Evolutionary conservation across 1,139 yeast species (phyloP).

Genomic region (Suhomyces coccinellae): DNA sequence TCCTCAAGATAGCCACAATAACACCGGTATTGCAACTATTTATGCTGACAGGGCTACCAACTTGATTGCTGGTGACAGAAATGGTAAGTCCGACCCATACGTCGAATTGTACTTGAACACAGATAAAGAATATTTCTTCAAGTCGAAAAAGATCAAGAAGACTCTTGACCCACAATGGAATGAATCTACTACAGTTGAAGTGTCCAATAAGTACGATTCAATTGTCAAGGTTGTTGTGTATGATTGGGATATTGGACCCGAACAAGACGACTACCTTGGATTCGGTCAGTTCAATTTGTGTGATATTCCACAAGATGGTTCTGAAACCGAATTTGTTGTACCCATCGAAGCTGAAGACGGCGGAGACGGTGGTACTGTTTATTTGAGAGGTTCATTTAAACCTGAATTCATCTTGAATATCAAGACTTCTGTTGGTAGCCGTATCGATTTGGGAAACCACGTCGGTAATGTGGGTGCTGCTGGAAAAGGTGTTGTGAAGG

Average conservation of each 20-base stretch:
- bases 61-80: conserved; percentile 79
- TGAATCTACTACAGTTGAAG: conserved; percentile 54
- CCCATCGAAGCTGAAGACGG: conserved; percentile 59
- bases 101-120: conserved; percentile 66
- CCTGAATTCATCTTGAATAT: conserved; percentile 66
- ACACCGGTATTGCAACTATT: conserved; percentile 72
- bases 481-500: conserved; percentile 51
- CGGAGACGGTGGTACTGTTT: conserved; percentile 61
- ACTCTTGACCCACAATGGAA: conserved; percentile 89
- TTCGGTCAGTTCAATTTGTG: conserved; percentile 58
- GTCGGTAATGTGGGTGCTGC: conserved; percentile 39
- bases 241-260: conserved; percentile 95
- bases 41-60: conserved; percentile 65
- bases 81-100: conserved; percentile 94
- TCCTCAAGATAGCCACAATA: conserved; percentile 69
- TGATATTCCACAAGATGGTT: conserved; percentile 58
- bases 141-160: conserved; percentile 79
- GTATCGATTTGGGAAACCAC: conserved; percentile 37
- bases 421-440: conserved; percentile 36
- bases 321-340: conserved; percentile 50
- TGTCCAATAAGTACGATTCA: conserved; percentile 62
- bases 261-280: conserved; percentile 80
- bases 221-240: conserved; percentile 55
- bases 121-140: conserved; percentile 55
- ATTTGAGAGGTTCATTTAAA: conserved; percentile 59